Evolutionary conservation across 768 basidiomycete genomes (phyloP).

Genomic region (Lactarius pseudohatsudake): DNA sequence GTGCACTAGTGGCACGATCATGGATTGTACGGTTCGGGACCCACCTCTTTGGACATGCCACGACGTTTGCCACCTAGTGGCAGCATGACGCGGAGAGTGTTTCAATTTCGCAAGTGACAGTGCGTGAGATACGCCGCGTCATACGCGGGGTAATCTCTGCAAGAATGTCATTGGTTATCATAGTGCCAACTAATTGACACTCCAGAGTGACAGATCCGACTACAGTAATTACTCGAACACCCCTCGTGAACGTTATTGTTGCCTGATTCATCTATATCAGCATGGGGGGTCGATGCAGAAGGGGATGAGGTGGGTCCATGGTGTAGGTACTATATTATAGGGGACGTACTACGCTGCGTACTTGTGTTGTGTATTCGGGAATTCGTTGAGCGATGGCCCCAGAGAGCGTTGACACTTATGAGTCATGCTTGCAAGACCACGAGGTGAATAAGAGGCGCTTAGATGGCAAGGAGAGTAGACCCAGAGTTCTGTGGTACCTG

Average conservation of each 20-base stretch:
- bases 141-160: too few relatives aligned
- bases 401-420: too few relatives aligned
- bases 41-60: neutral
- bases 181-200: neutral
- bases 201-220: too few relatives aligned
- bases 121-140: neutral
- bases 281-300: neutral
- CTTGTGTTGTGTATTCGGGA: neutral
- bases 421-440: too few relatives aligned
- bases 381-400: too few relatives aligned
- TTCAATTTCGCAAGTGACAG: neutral
- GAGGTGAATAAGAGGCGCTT: too few relatives aligned
- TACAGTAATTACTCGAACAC: neutral
- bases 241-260: neutral
- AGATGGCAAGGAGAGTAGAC: too few relatives aligned
- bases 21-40: neutral
- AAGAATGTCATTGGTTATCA: too few relatives aligned
- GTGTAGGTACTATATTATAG: neutral
- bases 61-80: neutral
- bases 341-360: neutral
- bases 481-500: too few relatives aligned
- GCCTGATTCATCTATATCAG: neutral
- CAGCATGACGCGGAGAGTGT: neutral
- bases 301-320: neutral
- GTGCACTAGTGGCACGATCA: neutral